phyloP scores from a whole-genome alignment of 176 grass and related monocot genomes.

The Phoenix roebelenii region DNA sequence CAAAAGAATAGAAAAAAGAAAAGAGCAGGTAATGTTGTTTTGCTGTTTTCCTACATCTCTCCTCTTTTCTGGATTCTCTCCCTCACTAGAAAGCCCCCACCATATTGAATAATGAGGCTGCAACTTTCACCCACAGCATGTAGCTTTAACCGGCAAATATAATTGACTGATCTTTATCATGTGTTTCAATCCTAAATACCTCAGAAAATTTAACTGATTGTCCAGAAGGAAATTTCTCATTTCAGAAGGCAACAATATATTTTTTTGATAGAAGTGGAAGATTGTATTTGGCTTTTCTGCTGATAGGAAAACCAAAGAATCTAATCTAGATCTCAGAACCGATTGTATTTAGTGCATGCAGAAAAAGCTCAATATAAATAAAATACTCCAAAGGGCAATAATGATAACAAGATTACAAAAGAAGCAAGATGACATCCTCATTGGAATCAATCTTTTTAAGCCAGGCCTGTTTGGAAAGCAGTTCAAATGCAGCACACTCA shows the following conservation, averaged over 20 bases:
- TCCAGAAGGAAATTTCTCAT: background rate
- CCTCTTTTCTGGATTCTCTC: slow-evolving; percentile 57
- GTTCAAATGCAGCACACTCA: background rate
- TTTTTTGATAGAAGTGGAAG: slow-evolving; percentile 38
- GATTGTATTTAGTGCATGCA: slow-evolving; percentile 21
- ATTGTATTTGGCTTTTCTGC: slow-evolving; percentile 65
- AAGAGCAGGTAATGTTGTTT: slow-evolving; percentile 20
- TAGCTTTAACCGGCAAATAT: slow-evolving; percentile 10
- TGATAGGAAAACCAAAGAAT: slow-evolving; percentile 86
- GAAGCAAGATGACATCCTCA: slow-evolving; percentile 7
- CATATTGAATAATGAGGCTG: slow-evolving; percentile 10
- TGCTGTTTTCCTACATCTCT: slow-evolving; percentile 24
- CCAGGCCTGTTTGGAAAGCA: background rate
- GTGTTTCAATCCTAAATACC: background rate
- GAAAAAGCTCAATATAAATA: background rate
- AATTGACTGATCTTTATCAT: background rate
- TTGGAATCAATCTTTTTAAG: background rate
- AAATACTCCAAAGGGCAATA: too few species aligned
- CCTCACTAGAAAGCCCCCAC: slow-evolving; percentile 26
- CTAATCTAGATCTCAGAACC: slow-evolving; percentile 68
- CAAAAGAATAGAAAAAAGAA: slow-evolving; percentile 64
- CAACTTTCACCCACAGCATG: background rate
- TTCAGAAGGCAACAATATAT: background rate
- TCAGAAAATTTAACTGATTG: background rate
- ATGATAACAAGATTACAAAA: slow-evolving; percentile 14